phyloP scores from a whole-genome alignment of 2,329 filamentous ascomycete genomes.

The Plectosphaerella cucumerina region DNA sequence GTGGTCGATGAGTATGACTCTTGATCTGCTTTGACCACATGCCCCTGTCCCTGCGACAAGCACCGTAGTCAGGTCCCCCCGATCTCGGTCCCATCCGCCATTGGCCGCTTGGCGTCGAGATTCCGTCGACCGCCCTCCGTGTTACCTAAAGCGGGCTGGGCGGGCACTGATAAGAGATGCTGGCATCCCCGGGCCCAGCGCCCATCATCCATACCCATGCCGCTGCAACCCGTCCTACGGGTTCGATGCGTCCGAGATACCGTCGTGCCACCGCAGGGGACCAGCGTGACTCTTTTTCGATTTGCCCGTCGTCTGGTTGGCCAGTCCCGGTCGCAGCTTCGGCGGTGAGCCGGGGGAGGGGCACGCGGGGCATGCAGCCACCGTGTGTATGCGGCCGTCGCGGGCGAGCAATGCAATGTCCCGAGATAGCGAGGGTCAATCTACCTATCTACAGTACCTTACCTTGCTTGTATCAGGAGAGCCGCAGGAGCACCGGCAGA shows the following conservation, averaged over 20 bases:
- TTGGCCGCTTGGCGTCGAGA: slow-evolving; percentile 6
- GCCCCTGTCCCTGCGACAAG: too few relatives aligned
- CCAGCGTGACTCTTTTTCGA: not conserved
- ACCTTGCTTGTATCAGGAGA: too few relatives aligned
- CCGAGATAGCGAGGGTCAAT: not conserved
- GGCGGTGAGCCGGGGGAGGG: not conserved
- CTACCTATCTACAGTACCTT: not conserved
- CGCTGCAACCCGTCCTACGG: slow-evolving; percentile 6
- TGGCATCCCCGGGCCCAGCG: too few relatives aligned
- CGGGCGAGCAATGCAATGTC: too few relatives aligned
- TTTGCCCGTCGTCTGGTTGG: not conserved
- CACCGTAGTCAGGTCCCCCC: slow-evolving; percentile 2
- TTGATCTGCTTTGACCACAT: too few relatives aligned
- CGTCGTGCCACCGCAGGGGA: not conserved
- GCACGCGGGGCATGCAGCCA: not conserved
- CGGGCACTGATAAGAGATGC: slow-evolving; percentile 11
- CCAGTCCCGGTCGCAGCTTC: not conserved
- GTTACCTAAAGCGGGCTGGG: slow-evolving; percentile 11
- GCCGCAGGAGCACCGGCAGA: not conserved
- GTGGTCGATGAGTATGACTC: too few relatives aligned
- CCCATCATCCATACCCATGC: not conserved
- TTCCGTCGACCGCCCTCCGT: not conserved
- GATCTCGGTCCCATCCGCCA: slow-evolving; percentile 13
- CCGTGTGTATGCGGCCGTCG: not conserved
- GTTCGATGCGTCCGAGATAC: not conserved